These are phyloP conservation scores for Fraxinus americana DNA, from an alignment of 257 asterid species.

Conservation along the genomic window DNA sequence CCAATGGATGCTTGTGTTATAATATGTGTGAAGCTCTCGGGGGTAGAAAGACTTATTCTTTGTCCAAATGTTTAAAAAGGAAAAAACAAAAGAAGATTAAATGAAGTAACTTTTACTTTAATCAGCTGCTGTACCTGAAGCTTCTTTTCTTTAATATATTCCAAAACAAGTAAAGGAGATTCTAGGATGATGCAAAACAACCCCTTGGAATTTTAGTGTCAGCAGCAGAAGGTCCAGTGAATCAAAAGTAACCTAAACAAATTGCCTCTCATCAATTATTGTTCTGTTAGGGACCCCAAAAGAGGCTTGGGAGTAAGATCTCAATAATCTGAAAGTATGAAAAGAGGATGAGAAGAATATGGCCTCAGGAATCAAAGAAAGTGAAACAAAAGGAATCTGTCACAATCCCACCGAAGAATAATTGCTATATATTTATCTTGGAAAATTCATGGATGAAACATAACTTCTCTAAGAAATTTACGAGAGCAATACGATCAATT, in stretches of 20 bases:
- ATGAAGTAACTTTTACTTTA: slow-evolving; percentile 42
- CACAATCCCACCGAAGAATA: slow-evolving; percentile 55
- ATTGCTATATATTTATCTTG: slow-evolving; percentile 36
- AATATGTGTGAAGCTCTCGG: background rate
- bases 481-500: slow-evolving; percentile 43
- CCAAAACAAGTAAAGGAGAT: slow-evolving; percentile 75
- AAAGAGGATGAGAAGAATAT: slow-evolving; percentile 46
- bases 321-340: slow-evolving; percentile 42
- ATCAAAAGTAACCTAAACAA: slow-evolving; percentile 49
- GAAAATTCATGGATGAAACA: slow-evolving; percentile 18
- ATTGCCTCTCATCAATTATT: slow-evolving; percentile 59
- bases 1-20: background rate
- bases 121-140: slow-evolving; percentile 55
- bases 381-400: slow-evolving; percentile 58
- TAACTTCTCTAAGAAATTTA: slow-evolving; percentile 29
- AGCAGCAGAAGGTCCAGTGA: slow-evolving; percentile 39
- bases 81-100: slow-evolving; percentile 24
- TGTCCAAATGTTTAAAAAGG: slow-evolving; percentile 57
- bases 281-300: slow-evolving; percentile 46
- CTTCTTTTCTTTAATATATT: slow-evolving; percentile 65
- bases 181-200: slow-evolving; percentile 77
- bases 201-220: slow-evolving; percentile 38
- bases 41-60: background rate
- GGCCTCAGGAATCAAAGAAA: slow-evolving; percentile 70
- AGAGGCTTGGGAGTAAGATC: slow-evolving; percentile 29